Percentiles rank a stretch among this genome's conserved stretches.
These are phyloP conservation scores for Venustampulla echinocandica DNA, from an alignment of 495 filamentous ascomycete genomes.

Conservation along the genomic window DNA sequence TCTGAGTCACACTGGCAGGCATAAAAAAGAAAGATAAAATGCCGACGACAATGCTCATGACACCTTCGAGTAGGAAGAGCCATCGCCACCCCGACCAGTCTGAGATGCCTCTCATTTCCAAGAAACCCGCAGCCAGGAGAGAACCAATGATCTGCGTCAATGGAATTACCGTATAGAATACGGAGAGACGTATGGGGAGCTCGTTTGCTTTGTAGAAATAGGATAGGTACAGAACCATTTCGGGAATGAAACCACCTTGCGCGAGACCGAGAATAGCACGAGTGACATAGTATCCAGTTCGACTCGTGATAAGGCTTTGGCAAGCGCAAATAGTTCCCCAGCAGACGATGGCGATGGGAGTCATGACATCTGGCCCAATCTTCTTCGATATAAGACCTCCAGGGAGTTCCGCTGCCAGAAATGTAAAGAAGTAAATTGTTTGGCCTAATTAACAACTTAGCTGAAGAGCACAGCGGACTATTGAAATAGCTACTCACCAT, in stretches of 20 bases:
- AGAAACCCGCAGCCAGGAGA: constrained; percentile 60
- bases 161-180: constrained; percentile 21
- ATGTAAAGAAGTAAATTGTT: constrained; percentile 49
- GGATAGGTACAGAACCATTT: constrained; percentile 56
- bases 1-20: constrained; percentile 66
- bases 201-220: constrained; percentile 72
- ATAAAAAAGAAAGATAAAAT: constrained; percentile 60
- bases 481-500: constrained; percentile 40
- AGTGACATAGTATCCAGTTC: constrained; percentile 51
- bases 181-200: constrained; percentile 49
- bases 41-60: constrained; percentile 55
- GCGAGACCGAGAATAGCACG: constrained; percentile 61
- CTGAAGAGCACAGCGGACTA: too few relatives aligned
- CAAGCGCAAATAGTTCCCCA: constrained; percentile 68
- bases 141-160: constrained; percentile 34
- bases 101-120: constrained; percentile 53
- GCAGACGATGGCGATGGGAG: constrained; percentile 69
- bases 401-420: constrained; percentile 63
- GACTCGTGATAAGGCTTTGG: constrained; percentile 56
- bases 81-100: constrained; percentile 66
- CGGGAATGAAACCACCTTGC: constrained; percentile 62
- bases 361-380: constrained; percentile 80
- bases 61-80: constrained; percentile 51
- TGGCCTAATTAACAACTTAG: constrained; percentile 29
- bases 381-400: constrained; percentile 68